Evolutionary conservation across 352 stramenopile genomes (phyloP), one percentile per base, ranked within the genome.

Genomic region (Globisporangium rhizosaccharum): DNA sequence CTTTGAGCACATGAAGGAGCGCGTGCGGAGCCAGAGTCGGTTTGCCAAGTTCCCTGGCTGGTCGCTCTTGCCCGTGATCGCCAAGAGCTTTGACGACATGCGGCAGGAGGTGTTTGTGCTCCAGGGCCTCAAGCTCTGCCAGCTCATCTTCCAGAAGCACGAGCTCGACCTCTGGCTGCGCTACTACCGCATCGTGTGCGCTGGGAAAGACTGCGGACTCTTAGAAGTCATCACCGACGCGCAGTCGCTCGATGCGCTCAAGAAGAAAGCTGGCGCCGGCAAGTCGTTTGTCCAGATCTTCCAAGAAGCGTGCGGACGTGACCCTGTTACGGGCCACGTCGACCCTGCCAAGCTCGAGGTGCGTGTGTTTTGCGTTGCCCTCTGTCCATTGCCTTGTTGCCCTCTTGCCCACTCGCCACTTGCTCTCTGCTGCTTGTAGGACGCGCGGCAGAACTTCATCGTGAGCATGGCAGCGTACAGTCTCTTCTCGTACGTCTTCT

Each of bases 31-130:
- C 28, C 71, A 81, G 47, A 98, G 89, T 61, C 59, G 59, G 1
- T 88, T 83, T 56, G 67, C 80, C 41, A 70, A 73, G 3, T 79
- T 76, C 45, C 70, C 84, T 11, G 89, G 85, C 18, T 98, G 88
- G 87, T 82, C 96, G 50, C 66, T 98, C 25, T 66, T 86, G 53
- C 82, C 84, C 17, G 87, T 98, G 36, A 98, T 99, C 70, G 92
- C 98, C 3, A 99, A 99, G 72, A 97, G 90, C 23, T 98, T 98
- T 60, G 96, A 99, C 68, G 96, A 99, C 71, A 85, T 99, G 70
- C 78, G 96, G 6, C 96, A 99, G 72, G 96, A 99, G 64, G 91
- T 97, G 9, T 98, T 98, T 72, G 85, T 97, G 9, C 85, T 98
- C 65, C 92, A 98, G 71, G 77, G 98, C 0, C 94, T 99, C 46